Base-by-base conservation (phyloP, 2,329 filamentous ascomycete genomes). In the Magnaporthiopsis incrustans region DNA sequence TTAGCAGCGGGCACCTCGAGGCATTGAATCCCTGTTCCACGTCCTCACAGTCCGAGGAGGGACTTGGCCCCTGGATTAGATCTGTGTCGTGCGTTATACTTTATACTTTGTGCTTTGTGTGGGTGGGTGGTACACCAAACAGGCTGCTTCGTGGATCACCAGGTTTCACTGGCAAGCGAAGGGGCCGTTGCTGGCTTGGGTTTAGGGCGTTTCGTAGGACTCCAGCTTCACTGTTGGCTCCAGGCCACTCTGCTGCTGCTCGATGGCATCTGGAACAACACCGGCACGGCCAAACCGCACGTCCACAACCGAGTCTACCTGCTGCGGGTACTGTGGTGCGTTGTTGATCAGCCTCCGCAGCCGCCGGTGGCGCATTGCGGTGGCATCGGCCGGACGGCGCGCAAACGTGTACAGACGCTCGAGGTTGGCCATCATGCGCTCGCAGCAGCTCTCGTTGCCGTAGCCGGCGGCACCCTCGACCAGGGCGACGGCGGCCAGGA, bases 401-500 rank as follows among this genome's bases (percentile, higher is more conserved):
- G 61, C 38, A n/a, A 38, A 25, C 25, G 61, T 63, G 61, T 59
- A 63, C 22, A 63, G 30, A 12, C 61, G 53, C 33, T 63, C 61
- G 56, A 63, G 61, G 33, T 63, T 63, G 33, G 61, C 61, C 61
- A 63, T n/a, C 61, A 63, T 63, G 27, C 61, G 61, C 56, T 63
- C 61, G 33, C 32, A 59, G 56, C 61, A 63, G n/a, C 53, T 58
- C 18, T 63, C 61, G 25, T 63, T 63, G 30, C 57, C 30, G n/a
- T 59, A 63, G n/a, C 61, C 61, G 14, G 32, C 27, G 25, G 56
- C 61, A 10, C 32, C 32, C 32, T 63, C 61, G 56, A 63, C 61
- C 22, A 58, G 61, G 4, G 30, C 53, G 18, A 50, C 53, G 26
- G 61, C 61, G n/a, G 50, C 56, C n/a, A 59, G 50, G 32, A 63